A percentile compares a stretch with the other conserved stretches of the same genome.
phyloP scores from a whole-genome alignment of 331 rosid species.

The Acacia pycnantha region DNA sequence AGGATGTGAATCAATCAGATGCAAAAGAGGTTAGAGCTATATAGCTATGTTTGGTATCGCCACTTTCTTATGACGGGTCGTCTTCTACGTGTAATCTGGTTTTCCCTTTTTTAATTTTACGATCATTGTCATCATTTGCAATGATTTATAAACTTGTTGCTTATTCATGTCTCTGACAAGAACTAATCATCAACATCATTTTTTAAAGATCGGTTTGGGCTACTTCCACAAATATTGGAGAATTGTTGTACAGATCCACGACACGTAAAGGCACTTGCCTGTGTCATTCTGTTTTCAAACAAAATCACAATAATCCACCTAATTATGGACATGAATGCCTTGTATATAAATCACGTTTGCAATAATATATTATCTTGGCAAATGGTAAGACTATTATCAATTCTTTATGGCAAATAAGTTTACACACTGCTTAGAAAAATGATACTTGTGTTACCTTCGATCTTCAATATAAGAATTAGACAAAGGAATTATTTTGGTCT shows the following conservation, averaged over 20 bases:
- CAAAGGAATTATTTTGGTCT: too few relatives aligned
- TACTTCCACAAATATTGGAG: not conserved
- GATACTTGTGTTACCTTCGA: too few relatives aligned
- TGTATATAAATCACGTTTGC: not conserved
- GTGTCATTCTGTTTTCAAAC: not conserved
- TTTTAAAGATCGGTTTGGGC: not conserved
- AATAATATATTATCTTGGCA: not conserved
- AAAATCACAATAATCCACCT: not conserved
- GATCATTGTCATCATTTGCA: conserved; percentile 25
- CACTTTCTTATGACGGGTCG: conserved; percentile 34
- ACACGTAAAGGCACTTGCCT: not conserved
- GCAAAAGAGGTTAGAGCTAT: not conserved
- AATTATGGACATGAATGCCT: not conserved
- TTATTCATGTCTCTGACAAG: conserved; percentile 15
- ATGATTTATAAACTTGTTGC: conserved; percentile 19
- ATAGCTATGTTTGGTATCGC: not conserved
- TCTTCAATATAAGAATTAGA: too few relatives aligned
- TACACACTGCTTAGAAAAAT: not conserved
- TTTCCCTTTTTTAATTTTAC: conserved; percentile 9
- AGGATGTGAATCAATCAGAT: not conserved
- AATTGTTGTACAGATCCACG: not conserved
- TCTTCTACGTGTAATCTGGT: conserved; percentile 27
- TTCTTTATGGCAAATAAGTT: not conserved
- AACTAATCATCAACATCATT: not conserved
- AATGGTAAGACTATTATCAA: not conserved